Evolutionary conservation across 2,329 filamentous ascomycete species (phyloP).

Genomic region (Pseudogymnoascus destructans): DNA sequence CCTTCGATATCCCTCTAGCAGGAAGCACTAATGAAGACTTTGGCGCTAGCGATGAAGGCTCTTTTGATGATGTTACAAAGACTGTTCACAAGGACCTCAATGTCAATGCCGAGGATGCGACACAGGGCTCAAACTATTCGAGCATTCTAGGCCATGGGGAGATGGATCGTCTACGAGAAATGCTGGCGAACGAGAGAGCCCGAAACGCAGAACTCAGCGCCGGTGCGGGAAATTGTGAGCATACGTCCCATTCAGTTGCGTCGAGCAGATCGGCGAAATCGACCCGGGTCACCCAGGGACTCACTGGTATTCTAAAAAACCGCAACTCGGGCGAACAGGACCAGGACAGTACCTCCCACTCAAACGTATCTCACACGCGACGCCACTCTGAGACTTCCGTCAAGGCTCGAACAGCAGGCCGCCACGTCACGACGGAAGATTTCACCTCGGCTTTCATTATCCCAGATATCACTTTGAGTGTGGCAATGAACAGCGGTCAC

Average conservation of each 20-base stretch:
- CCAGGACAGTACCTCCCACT: slow-evolving; percentile 1
- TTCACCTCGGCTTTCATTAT: slow-evolving; percentile 48
- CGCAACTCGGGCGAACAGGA: not conserved
- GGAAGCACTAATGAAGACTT: not conserved
- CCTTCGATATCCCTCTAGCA: slow-evolving; percentile 28
- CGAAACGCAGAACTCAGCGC: not conserved
- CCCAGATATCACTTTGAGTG: slow-evolving; percentile 43
- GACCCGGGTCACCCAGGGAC: not conserved
- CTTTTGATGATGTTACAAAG: slow-evolving; percentile 10
- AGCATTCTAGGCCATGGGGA: slow-evolving; percentile 11
- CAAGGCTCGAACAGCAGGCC: slow-evolving; percentile 26
- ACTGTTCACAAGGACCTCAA: slow-evolving; percentile 10
- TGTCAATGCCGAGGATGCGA: slow-evolving; percentile 5
- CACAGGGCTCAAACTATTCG: slow-evolving; percentile 9
- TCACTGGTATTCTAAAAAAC: slow-evolving; percentile 12
- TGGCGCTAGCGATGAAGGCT: slow-evolving; percentile 5
- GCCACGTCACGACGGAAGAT: slow-evolving; percentile 32
- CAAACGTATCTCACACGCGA: slow-evolving; percentile 14
- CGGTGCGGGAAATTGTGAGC: not conserved
- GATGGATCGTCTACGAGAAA: slow-evolving; percentile 11
- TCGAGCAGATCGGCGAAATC: not conserved
- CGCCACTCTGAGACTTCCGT: slow-evolving; percentile 21
- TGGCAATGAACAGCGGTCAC: slow-evolving; percentile 26
- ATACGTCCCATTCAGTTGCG: not conserved
- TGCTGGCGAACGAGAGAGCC: slow-evolving; percentile 9